Conservation (phyloP, 192 early-diverging fungal species). For the Rhizoclosmatium sp. region DNA sequence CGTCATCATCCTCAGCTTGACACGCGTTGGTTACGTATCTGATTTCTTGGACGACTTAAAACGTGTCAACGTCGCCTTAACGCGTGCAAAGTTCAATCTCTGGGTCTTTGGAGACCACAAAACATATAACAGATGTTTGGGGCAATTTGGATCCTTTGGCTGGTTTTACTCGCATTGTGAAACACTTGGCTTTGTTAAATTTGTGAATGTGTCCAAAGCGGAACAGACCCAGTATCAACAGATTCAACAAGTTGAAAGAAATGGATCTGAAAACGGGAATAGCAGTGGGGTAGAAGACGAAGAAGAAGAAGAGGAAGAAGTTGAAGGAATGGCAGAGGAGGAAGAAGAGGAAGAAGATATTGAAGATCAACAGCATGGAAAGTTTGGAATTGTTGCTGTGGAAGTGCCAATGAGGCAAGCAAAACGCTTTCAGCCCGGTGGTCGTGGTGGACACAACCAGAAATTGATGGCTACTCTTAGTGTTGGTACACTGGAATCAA, state of each 20-base stretch:
- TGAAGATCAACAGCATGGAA: neutral
- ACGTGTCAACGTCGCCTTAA: constrained; percentile 25
- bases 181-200: constrained; percentile 18
- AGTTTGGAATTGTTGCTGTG: neutral
- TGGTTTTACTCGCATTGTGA: constrained; percentile 34
- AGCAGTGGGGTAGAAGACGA: neutral
- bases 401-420: no score
- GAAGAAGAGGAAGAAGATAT: neutral
- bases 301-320: constrained; percentile 4
- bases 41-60: constrained; percentile 28
- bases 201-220: neutral
- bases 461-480: neutral
- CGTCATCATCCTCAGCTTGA: constrained; percentile 20
- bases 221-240: neutral
- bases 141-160: constrained; percentile 35
- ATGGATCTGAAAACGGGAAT: neutral
- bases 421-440: neutral
- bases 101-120: constrained; percentile 27
- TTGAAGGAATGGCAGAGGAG: neutral
- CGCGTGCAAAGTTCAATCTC: constrained; percentile 21
- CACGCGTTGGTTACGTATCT: constrained; percentile 25
- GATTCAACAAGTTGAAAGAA: neutral
- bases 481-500: neutral
- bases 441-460: neutral
- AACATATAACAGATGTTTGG: constrained; percentile 25